phyloP scores from a whole-genome alignment of 495 filamentous ascomycete genomes.

The Aspergillus leporis region DNA sequence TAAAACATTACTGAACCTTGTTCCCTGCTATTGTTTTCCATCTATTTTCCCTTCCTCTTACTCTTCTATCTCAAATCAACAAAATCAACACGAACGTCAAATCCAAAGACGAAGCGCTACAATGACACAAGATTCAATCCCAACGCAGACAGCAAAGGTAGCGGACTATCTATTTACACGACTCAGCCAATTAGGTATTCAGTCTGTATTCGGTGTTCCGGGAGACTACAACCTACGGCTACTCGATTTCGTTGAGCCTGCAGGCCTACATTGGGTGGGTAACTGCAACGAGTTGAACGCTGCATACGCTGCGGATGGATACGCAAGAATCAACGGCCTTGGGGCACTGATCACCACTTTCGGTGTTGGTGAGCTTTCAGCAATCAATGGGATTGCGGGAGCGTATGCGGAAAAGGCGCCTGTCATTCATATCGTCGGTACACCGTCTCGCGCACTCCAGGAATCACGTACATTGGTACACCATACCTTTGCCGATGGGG shows the following conservation, averaged over 20 bases:
- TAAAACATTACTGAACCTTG: background rate
- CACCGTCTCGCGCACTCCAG: conserved; percentile 33
- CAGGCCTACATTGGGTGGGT: conserved; percentile 72
- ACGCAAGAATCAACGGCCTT: conserved; percentile 72
- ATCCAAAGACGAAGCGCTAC: background rate
- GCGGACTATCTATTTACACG: conserved; percentile 68
- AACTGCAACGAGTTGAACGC: conserved; percentile 83
- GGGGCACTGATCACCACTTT: conserved; percentile 76
- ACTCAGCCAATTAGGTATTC: conserved; percentile 66
- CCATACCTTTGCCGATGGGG: conserved; percentile 47
- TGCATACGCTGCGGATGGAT: conserved; percentile 82
- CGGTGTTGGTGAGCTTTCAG: conserved; percentile 77
- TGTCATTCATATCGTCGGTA: conserved; percentile 80
- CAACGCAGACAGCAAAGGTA: conserved; percentile 29
- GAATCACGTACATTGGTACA: conserved; percentile 36
- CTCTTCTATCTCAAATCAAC: background rate
- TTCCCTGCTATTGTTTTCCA: background rate
- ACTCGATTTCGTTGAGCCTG: conserved; percentile 64
- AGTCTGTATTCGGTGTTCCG: conserved; percentile 67
- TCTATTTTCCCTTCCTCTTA: background rate
- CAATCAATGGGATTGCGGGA: conserved; percentile 71
- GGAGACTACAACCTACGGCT: conserved; percentile 75
- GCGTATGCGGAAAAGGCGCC: conserved; percentile 75
- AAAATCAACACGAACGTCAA: background rate
- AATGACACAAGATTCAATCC: background rate